Evolutionary conservation across 371 early-diverging fungal genomes (phyloP).

Genomic region (Saksenaea oblongispora): DNA sequence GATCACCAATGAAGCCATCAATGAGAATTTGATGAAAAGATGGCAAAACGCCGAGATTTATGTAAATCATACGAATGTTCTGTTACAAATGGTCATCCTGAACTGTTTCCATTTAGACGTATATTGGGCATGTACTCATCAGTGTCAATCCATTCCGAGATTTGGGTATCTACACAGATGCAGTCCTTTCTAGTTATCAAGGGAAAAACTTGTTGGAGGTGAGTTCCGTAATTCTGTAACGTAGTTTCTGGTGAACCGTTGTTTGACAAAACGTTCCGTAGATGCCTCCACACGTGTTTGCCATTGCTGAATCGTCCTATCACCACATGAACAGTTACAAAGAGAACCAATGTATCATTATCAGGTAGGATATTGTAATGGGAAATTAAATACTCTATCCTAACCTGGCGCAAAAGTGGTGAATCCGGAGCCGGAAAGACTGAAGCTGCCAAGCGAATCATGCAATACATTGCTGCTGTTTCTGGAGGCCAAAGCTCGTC

Average conservation of each 20-base stretch:
- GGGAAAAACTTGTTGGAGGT: conserved; percentile 87
- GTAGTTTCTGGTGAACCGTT: background rate
- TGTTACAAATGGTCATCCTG: background rate
- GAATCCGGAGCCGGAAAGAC: conserved; percentile 94
- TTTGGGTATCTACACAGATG: conserved; percentile 80
- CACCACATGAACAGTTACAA: conserved; percentile 96
- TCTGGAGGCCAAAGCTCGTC: conserved; percentile 76
- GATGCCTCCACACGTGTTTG: conserved; percentile 88
- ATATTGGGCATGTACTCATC: conserved; percentile 88
- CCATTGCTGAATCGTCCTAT: conserved; percentile 84
- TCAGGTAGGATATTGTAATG: conserved; percentile 46
- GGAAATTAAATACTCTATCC: conserved; percentile 5
- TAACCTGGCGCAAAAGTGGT: conserved; percentile 62
- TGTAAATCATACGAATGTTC: conserved; percentile 43
- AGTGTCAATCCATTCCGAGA: conserved; percentile 89
- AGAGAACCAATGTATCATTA: conserved; percentile 98
- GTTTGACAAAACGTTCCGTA: conserved; percentile 16
- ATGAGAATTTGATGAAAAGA: conserved; percentile 83
- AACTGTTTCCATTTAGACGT: conserved; percentile 58
- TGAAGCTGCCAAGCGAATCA: conserved; percentile 89
- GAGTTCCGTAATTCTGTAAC: conserved; percentile 10
- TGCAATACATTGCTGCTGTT: conserved; percentile 97
- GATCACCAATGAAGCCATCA: conserved; percentile 85
- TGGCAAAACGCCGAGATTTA: conserved; percentile 85
- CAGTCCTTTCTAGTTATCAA: conserved; percentile 69